Base-by-base conservation (phyloP, 1,284 basidiomycete species). In the Coriolopsis trogii region DNA sequence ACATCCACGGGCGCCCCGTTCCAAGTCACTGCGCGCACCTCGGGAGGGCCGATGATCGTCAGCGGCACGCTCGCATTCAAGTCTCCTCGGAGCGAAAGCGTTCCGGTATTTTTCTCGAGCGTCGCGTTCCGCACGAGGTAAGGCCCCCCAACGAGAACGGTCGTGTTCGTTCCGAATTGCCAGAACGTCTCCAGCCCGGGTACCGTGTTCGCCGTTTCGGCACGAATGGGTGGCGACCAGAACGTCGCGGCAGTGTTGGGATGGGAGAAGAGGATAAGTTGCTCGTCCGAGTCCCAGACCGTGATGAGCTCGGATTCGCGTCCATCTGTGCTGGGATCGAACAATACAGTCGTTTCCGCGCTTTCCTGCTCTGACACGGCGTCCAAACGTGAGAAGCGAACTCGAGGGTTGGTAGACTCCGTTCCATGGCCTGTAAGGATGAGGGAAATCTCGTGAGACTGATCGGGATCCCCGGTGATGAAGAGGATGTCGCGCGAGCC, bases 401-500 rank as follows among this genome's bases (percentile, higher is more conserved):
- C 57, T 16, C 64, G 59, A 12, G 73, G 55, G 20, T 65, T 65
- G 8, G 13, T 64, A 60, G 7, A 67, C 20, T 58, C 69, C 18
- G 73, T 52, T 5, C 71, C 72, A 46, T 67, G 73, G 7, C 82
- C 83, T 0, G 68, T 72, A 15, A 84, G 65, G 1, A 56, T 42
- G 36, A 89, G 67, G 3, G 80, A 71, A 33, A 73, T 67, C 63
- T 91, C 87, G 63, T 87, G 81, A n/a, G 75, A 74, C 59, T 90
- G 81, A 2, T 66, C 63, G 1, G 75, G 62, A 53, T 83, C 76
- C 0, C 87, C 87, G 59, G 84, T 81, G 10, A 91, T 69, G 71
- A 89, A 84, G 7, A 91, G 70, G 20, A 91, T 74, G 61, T 91
- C 86, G 26, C 87, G 77, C 3, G 65, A 71, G 34, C 82, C 87